Evolutionary conservation across 305 asterid species (phyloP).

Genomic region (Galium porrigens): DNA sequence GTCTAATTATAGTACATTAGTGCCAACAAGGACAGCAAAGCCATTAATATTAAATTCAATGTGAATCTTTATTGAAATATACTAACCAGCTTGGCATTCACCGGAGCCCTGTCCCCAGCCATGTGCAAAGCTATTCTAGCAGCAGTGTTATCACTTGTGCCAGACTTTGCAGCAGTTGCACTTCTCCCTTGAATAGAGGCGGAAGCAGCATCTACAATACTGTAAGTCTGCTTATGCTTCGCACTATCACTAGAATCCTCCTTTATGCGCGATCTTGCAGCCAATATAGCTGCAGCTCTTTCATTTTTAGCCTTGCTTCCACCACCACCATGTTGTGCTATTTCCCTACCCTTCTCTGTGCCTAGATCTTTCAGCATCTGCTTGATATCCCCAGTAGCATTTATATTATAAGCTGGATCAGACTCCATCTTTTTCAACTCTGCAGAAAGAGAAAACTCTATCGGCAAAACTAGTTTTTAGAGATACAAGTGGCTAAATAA

Average conservation of each 20-base stretch:
- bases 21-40: neutral
- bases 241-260: conserved; percentile 39
- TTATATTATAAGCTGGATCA: conserved; percentile 77
- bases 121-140: conserved; percentile 95
- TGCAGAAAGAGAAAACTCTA: conserved; percentile 16
- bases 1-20: neutral
- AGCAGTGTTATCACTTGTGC: conserved; percentile 73
- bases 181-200: conserved; percentile 99
- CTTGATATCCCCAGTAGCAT: conserved; percentile 68
- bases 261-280: conserved; percentile 80
- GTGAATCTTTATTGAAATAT: conserved; percentile 9
- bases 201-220: conserved; percentile 98
- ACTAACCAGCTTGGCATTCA: conserved; percentile 87
- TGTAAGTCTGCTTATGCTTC: conserved; percentile 52
- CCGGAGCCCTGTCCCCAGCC: conserved; percentile 92
- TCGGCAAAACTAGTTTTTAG: conserved; percentile 10
- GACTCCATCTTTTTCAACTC: conserved; percentile 65
- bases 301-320: conserved; percentile 78
- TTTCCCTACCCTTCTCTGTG: conserved; percentile 79
- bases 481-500: conserved; percentile 8
- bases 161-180: conserved; percentile 84
- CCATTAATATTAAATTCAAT: conserved; percentile 1
- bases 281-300: conserved; percentile 81
- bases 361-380: conserved; percentile 91
- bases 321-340: conserved; percentile 93